Percentiles rank a stretch among this genome's conserved stretches.
phyloP scores from a whole-genome alignment of 495 filamentous ascomycete genomes.

The Aspergillus sclerotiicarbonarius region DNA sequence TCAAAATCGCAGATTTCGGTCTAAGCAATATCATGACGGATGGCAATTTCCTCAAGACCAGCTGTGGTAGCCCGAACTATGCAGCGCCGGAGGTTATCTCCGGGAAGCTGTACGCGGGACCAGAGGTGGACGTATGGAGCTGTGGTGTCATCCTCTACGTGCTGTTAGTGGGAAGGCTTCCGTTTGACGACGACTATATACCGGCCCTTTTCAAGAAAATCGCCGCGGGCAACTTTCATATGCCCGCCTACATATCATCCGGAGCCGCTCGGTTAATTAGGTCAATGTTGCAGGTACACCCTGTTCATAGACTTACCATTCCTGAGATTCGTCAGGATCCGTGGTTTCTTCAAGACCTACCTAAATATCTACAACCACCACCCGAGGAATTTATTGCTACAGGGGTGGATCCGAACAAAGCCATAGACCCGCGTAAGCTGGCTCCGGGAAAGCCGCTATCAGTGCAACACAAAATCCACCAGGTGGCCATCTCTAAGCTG shows the following conservation, averaged over 20 bases:
- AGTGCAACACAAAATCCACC: conserved; percentile 84
- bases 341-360: conserved; percentile 87
- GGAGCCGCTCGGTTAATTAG: conserved; percentile 84
- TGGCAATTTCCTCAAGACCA: conserved; percentile 97
- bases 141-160: conserved; percentile 98
- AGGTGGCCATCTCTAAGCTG: conserved; percentile 88
- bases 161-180: conserved; percentile 82
- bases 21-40: conserved; percentile 99
- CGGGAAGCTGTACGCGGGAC: conserved; percentile 94
- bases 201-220: conserved; percentile 85
- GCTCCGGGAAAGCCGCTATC: conserved; percentile 72
- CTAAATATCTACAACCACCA: conserved; percentile 82
- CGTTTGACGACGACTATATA: conserved; percentile 97
- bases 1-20: conserved; percentile 98
- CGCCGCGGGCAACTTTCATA: conserved; percentile 81
- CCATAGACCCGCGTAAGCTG: conserved; percentile 76
- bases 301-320: conserved; percentile 88
- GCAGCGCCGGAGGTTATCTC: conserved; percentile 97
- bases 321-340: conserved; percentile 90
- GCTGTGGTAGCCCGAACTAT: conserved; percentile 97
- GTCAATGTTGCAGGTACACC: conserved; percentile 92
- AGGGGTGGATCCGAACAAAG: conserved; percentile 85
- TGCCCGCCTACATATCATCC: conserved; percentile 81
- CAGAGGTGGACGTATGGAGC: conserved; percentile 99
- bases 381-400: conserved; percentile 91